Evolutionary conservation across 2,329 filamentous ascomycete genomes (phyloP), one percentile per base, ranked within the genome.

Genomic region (Sporothrix mexicana): DNA sequence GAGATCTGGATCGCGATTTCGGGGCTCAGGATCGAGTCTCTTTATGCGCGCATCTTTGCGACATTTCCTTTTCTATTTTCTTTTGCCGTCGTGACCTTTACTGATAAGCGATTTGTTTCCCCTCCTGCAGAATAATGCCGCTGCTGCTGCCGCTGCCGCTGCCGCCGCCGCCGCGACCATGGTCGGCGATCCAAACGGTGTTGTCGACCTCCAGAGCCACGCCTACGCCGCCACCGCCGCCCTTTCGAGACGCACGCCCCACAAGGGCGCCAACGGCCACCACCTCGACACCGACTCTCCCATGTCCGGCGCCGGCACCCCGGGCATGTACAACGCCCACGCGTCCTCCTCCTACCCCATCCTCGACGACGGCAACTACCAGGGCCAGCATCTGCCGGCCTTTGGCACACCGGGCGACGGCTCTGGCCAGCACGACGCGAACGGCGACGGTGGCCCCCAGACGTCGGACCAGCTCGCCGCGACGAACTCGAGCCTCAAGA

Each of bases 401-500:
- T 87, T 89, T 82, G 76, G 85, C 81, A 77, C 87, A 79, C 76
- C 85, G 82, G 79, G 85, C 45, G 69, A 69, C 36, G 67, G n/a
- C 15, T 51, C 49, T 6, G 72, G 69, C 17, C 80, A 88, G 80
- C 80, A 88, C 77, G 80, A 80, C 12, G 86, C 86, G 17, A 85
- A 85, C 8, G 77, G 86, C 75, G 87, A 85, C 71, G 74, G 64
- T 45, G 85, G 89, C 4, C 89, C 92, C 0, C 92, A 94, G 79
- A 92, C 91, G 2, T 94, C 93, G 80, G 93, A 97, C 79, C 91
- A 93, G 74, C 87, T 97, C 30, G 85, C 94, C 70, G 91, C 92
- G 1, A 89, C 91, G 74, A 97, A 97, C 80, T 93, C 93, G 5
- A 92, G 91, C 69, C 86, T 98, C n/a, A 97, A 97, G 83, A 99